phyloP scores from a whole-genome alignment of 2,329 filamentous ascomycete genomes.

The Aspergillus flavus region DNA sequence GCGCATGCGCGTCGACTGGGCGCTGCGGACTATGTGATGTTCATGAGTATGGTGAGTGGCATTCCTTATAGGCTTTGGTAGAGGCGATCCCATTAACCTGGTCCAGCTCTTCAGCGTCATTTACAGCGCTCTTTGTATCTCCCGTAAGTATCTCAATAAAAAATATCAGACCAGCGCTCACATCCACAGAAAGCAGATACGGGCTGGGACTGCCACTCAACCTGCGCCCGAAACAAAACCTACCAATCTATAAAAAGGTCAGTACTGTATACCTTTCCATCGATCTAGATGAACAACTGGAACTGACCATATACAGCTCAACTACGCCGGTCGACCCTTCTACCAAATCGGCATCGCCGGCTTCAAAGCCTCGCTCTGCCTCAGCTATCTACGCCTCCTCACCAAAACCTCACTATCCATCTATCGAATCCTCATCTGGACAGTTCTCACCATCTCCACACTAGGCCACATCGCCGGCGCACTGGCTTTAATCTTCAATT shows the following conservation, averaged over 20 bases:
- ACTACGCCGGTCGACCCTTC: conserved; percentile 57
- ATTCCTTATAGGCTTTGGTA: neutral
- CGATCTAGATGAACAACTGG: neutral
- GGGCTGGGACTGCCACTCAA: conserved; percentile 54
- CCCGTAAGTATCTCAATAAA: neutral
- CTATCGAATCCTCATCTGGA: conserved; percentile 52
- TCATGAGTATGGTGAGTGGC: conserved; percentile 34
- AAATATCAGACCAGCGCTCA: neutral
- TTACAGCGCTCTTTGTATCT: neutral
- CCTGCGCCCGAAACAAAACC: conserved; percentile 46
- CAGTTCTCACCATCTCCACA: conserved; percentile 35
- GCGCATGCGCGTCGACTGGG: conserved; percentile 48
- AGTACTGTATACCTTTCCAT: neutral
- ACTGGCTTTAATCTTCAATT: neutral
- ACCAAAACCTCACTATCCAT: conserved; percentile 49
- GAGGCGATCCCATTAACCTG: neutral
- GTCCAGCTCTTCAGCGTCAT: neutral
- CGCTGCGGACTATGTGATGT: conserved; percentile 50
- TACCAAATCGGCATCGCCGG: conserved; percentile 60
- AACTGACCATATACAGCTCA: conserved; percentile 38
- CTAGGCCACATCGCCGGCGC: neutral
- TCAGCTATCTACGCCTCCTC: conserved; percentile 57
- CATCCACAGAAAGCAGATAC: conserved; percentile 52
- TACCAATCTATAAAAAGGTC: conserved; percentile 48
- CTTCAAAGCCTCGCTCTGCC: conserved; percentile 58